Base-by-base conservation (phyloP, 2,329 filamentous ascomycete species). In the Penicillium sp. region DNA sequence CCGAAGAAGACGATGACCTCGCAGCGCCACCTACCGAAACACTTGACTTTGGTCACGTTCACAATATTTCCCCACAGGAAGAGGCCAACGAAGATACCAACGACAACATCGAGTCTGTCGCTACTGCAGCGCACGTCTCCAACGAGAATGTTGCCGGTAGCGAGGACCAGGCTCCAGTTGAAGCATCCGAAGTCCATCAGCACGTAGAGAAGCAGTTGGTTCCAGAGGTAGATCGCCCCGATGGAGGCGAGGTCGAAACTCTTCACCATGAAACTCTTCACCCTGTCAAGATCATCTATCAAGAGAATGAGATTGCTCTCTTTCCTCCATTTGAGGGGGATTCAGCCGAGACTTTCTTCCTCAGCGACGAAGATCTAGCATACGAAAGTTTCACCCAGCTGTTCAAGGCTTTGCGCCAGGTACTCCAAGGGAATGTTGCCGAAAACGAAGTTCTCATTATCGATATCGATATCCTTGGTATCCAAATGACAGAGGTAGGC, bases 401-500 rank as follows among this genome's bases (percentile, higher is more conserved):
- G n/a, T 80, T 89, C 54, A 71, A 74, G 61, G 79, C 80, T 57
- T 83, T 83, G 67, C 78, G 84, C 62, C 66, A 74, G 50, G 75
- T 86, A 36, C 77, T 86, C 57, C 77, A 77, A 54, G 79, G 83
- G 14, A 79, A 81, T 61, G 73, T 89, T 43, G 73, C 76, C 31
- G 76, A 82, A 48, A 80, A 84, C 47, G 81, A 86, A 60, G 81
- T 86, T 60, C 71, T 87, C 54, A 76, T 81, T 48, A 71, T 87
- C 52, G 75, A 79, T 53, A 76, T 87, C 56, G 79, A 83, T 38
- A 74, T 77, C 13, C 70, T 87, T 53, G 81, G 79, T 60, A 73
- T 87, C 52, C 77, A 81, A 62, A 71, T 86, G 63, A 79, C 76
- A 63, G 85, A 87, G 75, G 84, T 85, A 70, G 72, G 80, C n/a